Evolutionary conservation across 371 early-diverging fungal genomes (phyloP), one percentile per base, ranked within the genome.

Genomic region (Catenaria anguillulae): DNA sequence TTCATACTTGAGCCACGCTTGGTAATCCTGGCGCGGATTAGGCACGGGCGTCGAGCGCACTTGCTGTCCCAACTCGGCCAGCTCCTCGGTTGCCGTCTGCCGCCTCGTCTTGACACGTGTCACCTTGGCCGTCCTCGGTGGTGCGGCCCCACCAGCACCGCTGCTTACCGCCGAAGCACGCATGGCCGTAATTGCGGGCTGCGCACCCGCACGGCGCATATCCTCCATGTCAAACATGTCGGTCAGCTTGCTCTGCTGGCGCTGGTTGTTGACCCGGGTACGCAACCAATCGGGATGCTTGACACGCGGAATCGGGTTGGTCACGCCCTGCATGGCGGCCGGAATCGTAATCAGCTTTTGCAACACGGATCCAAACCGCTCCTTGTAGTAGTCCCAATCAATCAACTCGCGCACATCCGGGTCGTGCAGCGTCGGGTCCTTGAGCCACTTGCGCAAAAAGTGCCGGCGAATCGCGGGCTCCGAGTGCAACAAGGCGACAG

Each of bases 371-470:
- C 91, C 92, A 65, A 99, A 91, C 42, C 99, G 87, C 65, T 97
- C 97, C 61, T 90, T 65, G 70, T 99, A 99, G 73, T 99, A 99
- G 50, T 84, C 75, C 99, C 99, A 99, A 74, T 99, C 99, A 24
- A 99, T 67, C 36, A 99, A 87, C 33, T 86, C 84, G 48, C 94
- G 80, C 68, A 93, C 86, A 69, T 93, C 88, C 71, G 87, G 80
- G 64, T 81, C 78, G 46, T 79, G 72, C 34, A 75, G 17, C 33
- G 78, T 69, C 35, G 74, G 73, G 70, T 97, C 93, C 60, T 80
- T 81, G 45, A 97, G 78, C 99, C 99, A 99, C 67, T 89, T 89
- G 23, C 92, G 79, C 54, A 99, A 70, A 67, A 84, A 98, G 69
- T 90, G 88, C 58, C 87, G 82, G 66, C 80, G 82, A 35, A 90